Evolutionary conservation across 208 protist species (phyloP).

Genomic region (Trypanosoma lewisi): DNA sequence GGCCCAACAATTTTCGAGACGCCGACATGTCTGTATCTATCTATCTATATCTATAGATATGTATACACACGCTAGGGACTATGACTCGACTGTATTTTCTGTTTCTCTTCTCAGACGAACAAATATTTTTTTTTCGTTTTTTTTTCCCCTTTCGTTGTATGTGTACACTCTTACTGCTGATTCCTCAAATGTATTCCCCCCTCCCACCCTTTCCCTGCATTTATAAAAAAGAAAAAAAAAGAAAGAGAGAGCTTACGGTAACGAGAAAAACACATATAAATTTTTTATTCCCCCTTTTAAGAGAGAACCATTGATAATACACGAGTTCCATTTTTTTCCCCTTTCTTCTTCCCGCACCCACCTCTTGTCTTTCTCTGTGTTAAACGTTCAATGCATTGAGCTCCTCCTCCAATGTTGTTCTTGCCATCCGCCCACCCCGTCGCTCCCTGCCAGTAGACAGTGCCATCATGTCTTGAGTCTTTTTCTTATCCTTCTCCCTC

Average conservation of each 20-base stretch:
- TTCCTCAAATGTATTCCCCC: not conserved
- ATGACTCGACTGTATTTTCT: too few relatives aligned
- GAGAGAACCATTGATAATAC: not conserved
- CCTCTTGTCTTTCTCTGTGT: not conserved
- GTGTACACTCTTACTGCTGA: too few relatives aligned
- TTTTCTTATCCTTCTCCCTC: not conserved
- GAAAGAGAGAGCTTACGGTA: slow-evolving; percentile 6
- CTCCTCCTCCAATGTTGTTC: slow-evolving; percentile 19
- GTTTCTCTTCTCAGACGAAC: slow-evolving; percentile 13
- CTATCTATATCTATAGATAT: not conserved
- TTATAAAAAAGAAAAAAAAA: slow-evolving; percentile 19
- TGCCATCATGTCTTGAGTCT: not conserved
- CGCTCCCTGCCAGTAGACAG: not conserved
- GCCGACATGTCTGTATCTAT: slow-evolving; percentile 16
- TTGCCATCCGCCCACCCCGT: not conserved
- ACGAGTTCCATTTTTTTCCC: not conserved
- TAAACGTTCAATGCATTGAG: slow-evolving; percentile 16
- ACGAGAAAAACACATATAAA: too few relatives aligned
- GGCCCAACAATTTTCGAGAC: not conserved
- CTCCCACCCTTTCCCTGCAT: not conserved
- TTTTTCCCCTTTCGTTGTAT: not conserved
- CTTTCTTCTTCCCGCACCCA: not conserved
- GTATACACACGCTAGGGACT: not conserved
- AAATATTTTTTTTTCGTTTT: not conserved
- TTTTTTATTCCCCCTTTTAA: not conserved